A percentile compares a stretch with the other conserved stretches of the same genome.
Conservation (phyloP, 2,329 filamentous ascomycete genomes). For the Aureobasidium sp. region DNA sequence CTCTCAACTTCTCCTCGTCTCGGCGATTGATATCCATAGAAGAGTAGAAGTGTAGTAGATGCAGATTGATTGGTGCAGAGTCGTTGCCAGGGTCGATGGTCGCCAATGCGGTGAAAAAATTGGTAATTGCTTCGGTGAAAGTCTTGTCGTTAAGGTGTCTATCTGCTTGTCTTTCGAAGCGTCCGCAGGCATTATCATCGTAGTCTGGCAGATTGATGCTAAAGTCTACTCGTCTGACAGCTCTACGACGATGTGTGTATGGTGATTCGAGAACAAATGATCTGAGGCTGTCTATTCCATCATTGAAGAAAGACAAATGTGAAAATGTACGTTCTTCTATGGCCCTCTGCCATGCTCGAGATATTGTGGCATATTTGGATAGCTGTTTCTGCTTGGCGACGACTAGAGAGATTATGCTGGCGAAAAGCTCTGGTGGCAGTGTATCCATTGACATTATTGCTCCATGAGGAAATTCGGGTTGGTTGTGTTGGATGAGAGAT, state of each 20-base stretch:
- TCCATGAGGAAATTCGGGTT: no score
- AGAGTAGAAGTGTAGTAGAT: background rate
- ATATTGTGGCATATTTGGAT: background rate
- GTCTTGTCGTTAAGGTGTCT: background rate
- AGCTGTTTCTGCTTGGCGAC: background rate
- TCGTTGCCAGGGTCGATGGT: background rate
- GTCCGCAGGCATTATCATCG: background rate
- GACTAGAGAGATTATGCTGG: background rate
- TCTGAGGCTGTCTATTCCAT: background rate
- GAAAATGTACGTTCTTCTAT: slow-evolving; percentile 1
- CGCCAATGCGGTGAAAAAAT: background rate
- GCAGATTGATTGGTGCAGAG: background rate
- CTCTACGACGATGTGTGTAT: background rate
- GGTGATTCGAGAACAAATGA: background rate
- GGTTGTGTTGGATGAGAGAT: background rate
- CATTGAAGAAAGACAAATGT: background rate
- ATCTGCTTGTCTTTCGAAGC: background rate
- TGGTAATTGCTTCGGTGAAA: background rate
- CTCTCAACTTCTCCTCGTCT: background rate
- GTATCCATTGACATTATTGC: background rate
- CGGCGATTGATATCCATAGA: background rate
- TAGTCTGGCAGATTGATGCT: background rate
- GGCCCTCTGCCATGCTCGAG: background rate
- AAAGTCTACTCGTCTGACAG: background rate
- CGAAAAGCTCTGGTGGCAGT: background rate